Conservation (phyloP, 345 rosid species). For the Syzygium oleosum region DNA sequence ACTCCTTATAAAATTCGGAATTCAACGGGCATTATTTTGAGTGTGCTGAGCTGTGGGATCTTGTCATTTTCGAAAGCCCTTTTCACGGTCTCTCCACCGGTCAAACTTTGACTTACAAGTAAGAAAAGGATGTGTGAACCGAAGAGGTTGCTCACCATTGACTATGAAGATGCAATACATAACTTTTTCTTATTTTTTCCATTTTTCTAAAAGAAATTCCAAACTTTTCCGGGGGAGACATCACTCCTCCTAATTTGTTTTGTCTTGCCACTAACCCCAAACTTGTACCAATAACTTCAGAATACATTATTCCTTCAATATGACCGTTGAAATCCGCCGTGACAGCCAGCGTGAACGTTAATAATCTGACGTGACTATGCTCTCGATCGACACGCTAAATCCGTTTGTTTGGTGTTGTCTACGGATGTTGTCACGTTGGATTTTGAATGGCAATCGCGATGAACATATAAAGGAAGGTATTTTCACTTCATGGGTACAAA, state of each 20-base stretch:
- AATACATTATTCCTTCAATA: not conserved
- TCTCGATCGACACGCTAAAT: not conserved
- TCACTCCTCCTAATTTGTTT: not conserved
- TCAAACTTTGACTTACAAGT: not conserved
- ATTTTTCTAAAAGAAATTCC: not conserved
- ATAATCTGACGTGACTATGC: not conserved
- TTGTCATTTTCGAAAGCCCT: not conserved
- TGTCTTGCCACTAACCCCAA: not conserved
- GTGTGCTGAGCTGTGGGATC: not conserved
- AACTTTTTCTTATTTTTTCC: not conserved
- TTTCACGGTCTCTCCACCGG: not conserved
- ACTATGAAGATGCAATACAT: not conserved
- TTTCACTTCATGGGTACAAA: not conserved
- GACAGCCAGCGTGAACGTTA: not conserved
- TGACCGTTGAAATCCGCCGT: not conserved
- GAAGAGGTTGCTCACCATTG: not conserved
- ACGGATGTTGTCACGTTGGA: fast-evolving
- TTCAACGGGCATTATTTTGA: not conserved
- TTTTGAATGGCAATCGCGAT: not conserved
- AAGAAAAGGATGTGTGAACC: not conserved
- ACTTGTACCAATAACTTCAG: too few species aligned
- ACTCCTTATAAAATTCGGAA: not conserved
- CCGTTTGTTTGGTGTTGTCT: not conserved
- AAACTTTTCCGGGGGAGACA: not conserved
- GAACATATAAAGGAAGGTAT: too few species aligned